phyloP scores from a whole-genome alignment of 768 basidiomycete species.

The Amanita muscaria region DNA sequence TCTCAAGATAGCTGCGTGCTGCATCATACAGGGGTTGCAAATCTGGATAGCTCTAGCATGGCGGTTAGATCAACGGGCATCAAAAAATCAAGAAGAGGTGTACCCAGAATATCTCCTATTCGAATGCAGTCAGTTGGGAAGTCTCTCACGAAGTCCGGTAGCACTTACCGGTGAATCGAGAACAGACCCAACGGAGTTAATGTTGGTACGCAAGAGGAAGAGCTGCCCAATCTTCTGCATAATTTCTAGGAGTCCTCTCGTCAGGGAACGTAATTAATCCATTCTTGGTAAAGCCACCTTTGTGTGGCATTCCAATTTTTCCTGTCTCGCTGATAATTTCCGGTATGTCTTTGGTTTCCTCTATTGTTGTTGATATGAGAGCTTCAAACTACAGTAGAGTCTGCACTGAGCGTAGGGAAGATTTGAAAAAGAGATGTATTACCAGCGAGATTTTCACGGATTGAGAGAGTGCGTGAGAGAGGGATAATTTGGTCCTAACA shows the following conservation, averaged over 20 bases:
- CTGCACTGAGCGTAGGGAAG: not conserved
- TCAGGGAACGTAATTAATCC: slow-evolving; percentile 8
- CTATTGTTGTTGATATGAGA: slow-evolving; percentile 85
- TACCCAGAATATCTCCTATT: slow-evolving; percentile 91
- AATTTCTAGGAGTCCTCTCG: slow-evolving; percentile 49
- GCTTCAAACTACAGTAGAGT: slow-evolving; percentile 65
- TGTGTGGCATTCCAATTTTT: slow-evolving; percentile 85
- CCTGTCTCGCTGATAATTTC: slow-evolving; percentile 90
- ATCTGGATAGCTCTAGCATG: slow-evolving; percentile 77
- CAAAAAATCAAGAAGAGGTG: slow-evolving; percentile 14
- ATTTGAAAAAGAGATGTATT: slow-evolving; percentile 10
- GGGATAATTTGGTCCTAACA: slow-evolving; percentile 84
- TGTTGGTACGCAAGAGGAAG: slow-evolving; percentile 88
- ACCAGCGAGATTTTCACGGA: slow-evolving; percentile 96
- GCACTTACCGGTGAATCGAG: slow-evolving; percentile 80
- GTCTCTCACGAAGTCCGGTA: not conserved
- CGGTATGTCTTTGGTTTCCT: slow-evolving; percentile 94
- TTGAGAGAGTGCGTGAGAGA: slow-evolving; percentile 92
- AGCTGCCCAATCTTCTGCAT: slow-evolving; percentile 97
- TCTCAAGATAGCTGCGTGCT: slow-evolving; percentile 88
- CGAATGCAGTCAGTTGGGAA: slow-evolving; percentile 5
- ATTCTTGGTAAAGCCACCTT: slow-evolving; percentile 37
- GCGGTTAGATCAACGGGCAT: not conserved
- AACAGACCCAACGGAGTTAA: slow-evolving; percentile 94
- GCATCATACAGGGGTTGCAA: slow-evolving; percentile 92